phyloP scores from a whole-genome alignment of 768 basidiomycete genomes.

The Leccinum ochraceum region DNA sequence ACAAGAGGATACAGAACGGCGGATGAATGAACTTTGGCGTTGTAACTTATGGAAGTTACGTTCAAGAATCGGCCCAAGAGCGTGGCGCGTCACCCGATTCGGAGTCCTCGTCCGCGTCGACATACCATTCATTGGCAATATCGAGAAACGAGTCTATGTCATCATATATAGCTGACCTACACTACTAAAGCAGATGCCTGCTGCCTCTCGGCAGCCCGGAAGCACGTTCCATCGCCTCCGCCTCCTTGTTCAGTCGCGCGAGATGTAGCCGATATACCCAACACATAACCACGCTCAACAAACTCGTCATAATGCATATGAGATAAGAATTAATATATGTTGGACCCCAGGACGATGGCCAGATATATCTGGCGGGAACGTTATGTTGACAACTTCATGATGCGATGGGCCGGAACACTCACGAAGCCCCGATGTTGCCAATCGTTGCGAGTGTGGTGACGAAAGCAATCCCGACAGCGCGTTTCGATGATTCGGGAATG shows the following conservation, averaged over 20 bases:
- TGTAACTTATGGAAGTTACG: background rate
- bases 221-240: slow-evolving; percentile 40
- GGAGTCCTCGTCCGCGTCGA: no score
- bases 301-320: slow-evolving; percentile 66
- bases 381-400: background rate
- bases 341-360: slow-evolving; percentile 69
- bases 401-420: slow-evolving; percentile 34
- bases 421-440: slow-evolving; percentile 82
- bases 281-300: slow-evolving; percentile 49
- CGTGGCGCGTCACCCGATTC: no score
- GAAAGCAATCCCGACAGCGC: slow-evolving; percentile 80
- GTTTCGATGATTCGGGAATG: slow-evolving; percentile 79
- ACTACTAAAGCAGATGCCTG: slow-evolving; percentile 46
- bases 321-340: slow-evolving; percentile 68
- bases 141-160: background rate
- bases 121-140: background rate
- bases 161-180: background rate
- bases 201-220: slow-evolving; percentile 38
- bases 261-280: slow-evolving; percentile 48
- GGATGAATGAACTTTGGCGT: background rate
- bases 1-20: background rate
- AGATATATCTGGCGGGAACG: slow-evolving; percentile 49
- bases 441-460: slow-evolving; percentile 79
- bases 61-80: no score
- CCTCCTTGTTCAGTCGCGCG: slow-evolving; percentile 38